Percentiles rank a stretch among this genome's conserved stretches.
Evolutionary conservation across 805 yeast species (phyloP).

Genomic region (Debaryomyces maramus): DNA sequence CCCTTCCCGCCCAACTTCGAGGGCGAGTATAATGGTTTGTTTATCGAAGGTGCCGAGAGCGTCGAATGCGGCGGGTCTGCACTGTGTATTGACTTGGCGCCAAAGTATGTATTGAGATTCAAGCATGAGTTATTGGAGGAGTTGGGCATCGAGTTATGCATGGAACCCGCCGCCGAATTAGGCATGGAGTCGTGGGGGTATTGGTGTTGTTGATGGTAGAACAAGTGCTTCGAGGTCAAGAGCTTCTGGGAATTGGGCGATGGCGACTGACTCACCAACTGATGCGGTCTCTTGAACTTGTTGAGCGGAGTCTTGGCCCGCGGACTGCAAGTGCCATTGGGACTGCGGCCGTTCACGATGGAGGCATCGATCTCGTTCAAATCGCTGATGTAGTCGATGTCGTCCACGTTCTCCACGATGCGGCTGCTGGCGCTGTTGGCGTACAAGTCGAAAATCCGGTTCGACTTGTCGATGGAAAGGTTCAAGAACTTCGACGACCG

Average conservation of each 20-base stretch:
- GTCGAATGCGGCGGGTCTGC: neutral
- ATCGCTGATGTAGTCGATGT: constrained; percentile 24
- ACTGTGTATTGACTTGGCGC: neutral
- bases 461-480: constrained; percentile 34
- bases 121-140: neutral
- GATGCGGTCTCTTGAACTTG: constrained; percentile 46
- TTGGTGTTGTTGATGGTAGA: neutral
- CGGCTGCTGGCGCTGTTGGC: neutral
- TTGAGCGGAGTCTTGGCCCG: constrained; percentile 18
- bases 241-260: constrained; percentile 32
- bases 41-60: neutral
- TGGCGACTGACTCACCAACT: constrained; percentile 44
- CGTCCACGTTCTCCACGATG: constrained; percentile 11
- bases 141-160: neutral
- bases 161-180: neutral
- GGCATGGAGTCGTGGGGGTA: neutral
- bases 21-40: constrained; percentile 20
- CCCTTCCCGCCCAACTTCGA: constrained; percentile 30
- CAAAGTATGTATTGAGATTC: constrained; percentile 3
- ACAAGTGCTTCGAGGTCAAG: constrained; percentile 7
- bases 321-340: constrained; percentile 14
- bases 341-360: constrained; percentile 5
- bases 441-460: constrained; percentile 9
- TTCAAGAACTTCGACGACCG: constrained; percentile 44
- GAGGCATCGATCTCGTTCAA: constrained; percentile 26